A percentile compares a stretch with the other conserved stretches of the same genome.
These are phyloP conservation scores for Fusarium temperatum DNA, from an alignment of 2,329 filamentous ascomycete genomes.

Conservation along the genomic window DNA sequence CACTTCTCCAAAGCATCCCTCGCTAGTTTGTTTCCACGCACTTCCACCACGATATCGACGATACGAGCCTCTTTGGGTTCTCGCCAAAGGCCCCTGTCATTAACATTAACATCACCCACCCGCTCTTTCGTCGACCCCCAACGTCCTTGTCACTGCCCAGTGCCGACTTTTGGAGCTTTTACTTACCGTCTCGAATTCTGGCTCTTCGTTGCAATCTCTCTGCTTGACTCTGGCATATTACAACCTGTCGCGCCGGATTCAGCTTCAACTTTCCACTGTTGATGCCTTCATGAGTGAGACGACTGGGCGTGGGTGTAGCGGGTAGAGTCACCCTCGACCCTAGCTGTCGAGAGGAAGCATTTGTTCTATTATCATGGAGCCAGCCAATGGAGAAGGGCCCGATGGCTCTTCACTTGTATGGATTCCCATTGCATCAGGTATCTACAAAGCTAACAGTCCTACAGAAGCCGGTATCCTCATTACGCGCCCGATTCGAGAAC, in stretches of 20 bases:
- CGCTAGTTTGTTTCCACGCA: conserved; percentile 6
- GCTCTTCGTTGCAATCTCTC: not conserved
- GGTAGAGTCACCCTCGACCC: conserved; percentile 45
- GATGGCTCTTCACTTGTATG: conserved; percentile 81
- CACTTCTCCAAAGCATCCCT: conserved; percentile 24
- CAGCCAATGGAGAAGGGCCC: conserved; percentile 61
- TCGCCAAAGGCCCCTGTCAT: conserved; percentile 31
- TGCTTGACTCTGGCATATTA: not conserved
- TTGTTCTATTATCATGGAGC: conserved; percentile 44
- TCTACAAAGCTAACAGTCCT: conserved; percentile 38
- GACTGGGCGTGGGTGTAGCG: conserved; percentile 49
- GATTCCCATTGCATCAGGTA: conserved; percentile 19
- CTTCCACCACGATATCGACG: conserved; percentile 7
- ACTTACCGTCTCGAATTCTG: conserved; percentile 1
- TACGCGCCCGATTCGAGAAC: conserved; percentile 84
- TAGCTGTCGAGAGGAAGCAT: conserved; percentile 42
- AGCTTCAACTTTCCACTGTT: conserved; percentile 28
- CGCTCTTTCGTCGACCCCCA: conserved; percentile 37
- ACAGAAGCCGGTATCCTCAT: conserved; percentile 82
- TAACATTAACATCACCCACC: conserved; percentile 23
- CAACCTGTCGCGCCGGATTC: conserved; percentile 1
- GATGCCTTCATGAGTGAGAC: conserved; percentile 44
- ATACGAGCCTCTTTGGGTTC: conserved; percentile 17
- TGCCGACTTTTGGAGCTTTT: conserved; percentile 27
- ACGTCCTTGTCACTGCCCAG: conserved; percentile 37